phyloP scores from a whole-genome alignment of 1,139 yeast species.

The Saccharomyces uvarum region DNA sequence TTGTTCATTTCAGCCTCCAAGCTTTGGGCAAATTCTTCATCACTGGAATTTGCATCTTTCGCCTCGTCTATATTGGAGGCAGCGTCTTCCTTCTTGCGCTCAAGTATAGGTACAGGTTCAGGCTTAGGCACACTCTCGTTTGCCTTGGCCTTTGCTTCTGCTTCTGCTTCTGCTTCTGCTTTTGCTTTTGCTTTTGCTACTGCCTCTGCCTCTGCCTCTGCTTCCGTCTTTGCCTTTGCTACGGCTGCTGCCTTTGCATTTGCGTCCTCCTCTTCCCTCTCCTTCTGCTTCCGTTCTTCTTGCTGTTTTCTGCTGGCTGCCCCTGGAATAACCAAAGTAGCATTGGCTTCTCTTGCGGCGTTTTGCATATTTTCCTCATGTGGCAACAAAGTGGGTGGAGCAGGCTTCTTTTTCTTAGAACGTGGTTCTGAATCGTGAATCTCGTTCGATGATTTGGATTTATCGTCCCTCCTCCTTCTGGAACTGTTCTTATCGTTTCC shows the following conservation, averaged over 20 bases:
- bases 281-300: constrained; percentile 1
- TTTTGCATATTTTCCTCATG: constrained; percentile 26
- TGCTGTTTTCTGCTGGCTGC: not conserved
- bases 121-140: not conserved
- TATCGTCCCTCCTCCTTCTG: constrained; percentile 8
- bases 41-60: constrained; percentile 23
- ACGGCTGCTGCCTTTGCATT: constrained; percentile 1
- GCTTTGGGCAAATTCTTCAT: constrained; percentile 29
- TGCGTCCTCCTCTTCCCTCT: constrained; percentile 4
- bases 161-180: not conserved
- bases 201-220: not conserved
- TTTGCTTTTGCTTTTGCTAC: not conserved
- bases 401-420: constrained; percentile 22
- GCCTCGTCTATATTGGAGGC: constrained; percentile 2
- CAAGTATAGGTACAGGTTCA: not conserved
- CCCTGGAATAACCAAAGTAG: constrained; percentile 24
- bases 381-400: constrained; percentile 28
- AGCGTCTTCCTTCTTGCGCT: not conserved
- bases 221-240: constrained; percentile 1
- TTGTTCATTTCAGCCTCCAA: constrained; percentile 29
- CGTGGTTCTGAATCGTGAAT: constrained; percentile 12
- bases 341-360: constrained; percentile 26
- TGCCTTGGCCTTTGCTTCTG: not conserved
- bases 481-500: constrained; percentile 9
- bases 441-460: constrained; percentile 9